Base-by-base conservation (phyloP, 768 basidiomycete genomes). In the Neoboletus brunneissimus region DNA sequence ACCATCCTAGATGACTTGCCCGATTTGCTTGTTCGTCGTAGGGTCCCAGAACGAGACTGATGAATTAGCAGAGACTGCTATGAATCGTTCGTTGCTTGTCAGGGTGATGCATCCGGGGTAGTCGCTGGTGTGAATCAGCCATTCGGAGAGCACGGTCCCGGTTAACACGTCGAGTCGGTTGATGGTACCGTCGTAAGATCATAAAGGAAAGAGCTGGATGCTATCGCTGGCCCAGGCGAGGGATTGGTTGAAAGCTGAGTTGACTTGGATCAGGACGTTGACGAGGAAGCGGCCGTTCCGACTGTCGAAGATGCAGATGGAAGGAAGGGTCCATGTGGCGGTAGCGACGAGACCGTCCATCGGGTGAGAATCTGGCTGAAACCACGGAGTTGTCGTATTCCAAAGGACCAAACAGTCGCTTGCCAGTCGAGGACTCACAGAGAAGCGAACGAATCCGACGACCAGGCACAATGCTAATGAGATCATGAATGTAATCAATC, bases 41-140 rank as follows among this genome's bases (percentile, higher is more conserved):
- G 27, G 32, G 27, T 62, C 55, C 61, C 61, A 62, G 41, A 62
- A 54, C 1, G 55, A 57, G 11, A 62, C 41, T 0, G 55, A 57
- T 2, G 60, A 54, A 18, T 40, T 27, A 1, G 41, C 55, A n/a
- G 55, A 53, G 6, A 49, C 55, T 12, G 52, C 55, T 22, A 62
- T 48, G 13, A 25, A 62, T 25, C 4, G 31, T 15, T 16, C 22
- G 4, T 51, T n/a, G 10, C 22, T 13, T 13, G 32, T 42, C 7
- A 46, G 18, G 18, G 23, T 3, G 6, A 52, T 45, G 31, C 31
- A 34, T 0, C 0, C 11, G 18, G 23, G 8, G 15, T 5, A 1
- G n/a, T 25, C 1, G 13, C 2, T 27, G 18, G 12, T n/a, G 23
- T 48, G 34, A 3, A 53, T 20, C 10, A 9, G n/a, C 52, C 52